Evolutionary conservation across 805 yeast genomes (phyloP).

Genomic region (Kazachstania africana): DNA sequence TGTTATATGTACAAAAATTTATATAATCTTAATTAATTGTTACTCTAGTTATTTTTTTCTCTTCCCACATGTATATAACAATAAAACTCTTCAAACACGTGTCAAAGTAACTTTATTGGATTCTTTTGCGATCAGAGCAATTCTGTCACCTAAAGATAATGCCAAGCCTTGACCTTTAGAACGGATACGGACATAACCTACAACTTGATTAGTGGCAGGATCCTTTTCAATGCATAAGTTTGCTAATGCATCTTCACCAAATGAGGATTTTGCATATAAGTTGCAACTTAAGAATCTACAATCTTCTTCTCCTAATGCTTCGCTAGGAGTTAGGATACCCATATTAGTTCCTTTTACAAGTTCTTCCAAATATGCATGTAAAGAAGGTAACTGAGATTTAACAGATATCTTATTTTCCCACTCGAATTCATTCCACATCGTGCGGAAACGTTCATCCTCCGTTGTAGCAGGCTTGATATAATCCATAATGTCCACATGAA

Average conservation of each 20-base stretch:
- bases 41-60: no score
- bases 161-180: conserved; percentile 98
- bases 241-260: conserved; percentile 97
- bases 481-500: conserved; percentile 93
- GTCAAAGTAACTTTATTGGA: conserved; percentile 29
- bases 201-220: conserved; percentile 51
- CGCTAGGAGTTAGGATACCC: conserved; percentile 88
- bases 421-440: conserved; percentile 98
- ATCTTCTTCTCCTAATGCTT: conserved; percentile 80
- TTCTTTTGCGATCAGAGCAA: conserved; percentile 68
- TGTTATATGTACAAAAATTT: no score
- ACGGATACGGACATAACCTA: conserved; percentile 93
- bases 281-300: conserved; percentile 77
- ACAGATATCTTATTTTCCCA: conserved; percentile 98
- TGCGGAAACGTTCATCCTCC: conserved; percentile 80
- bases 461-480: conserved; percentile 93
- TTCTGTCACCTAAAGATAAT: conserved; percentile 84
- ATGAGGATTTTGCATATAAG: conserved; percentile 79
- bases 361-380: conserved; percentile 68
- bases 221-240: conserved; percentile 86
- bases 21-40: no score
- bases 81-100: conserved; percentile 26
- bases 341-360: conserved; percentile 72
- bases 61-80: background rate
- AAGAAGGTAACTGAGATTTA: conserved; percentile 50